Percentiles rank a stretch among this genome's conserved stretches.
Evolutionary conservation across 371 early-diverging fungal species (phyloP).

Genomic region (Mucor plumbeus): DNA sequence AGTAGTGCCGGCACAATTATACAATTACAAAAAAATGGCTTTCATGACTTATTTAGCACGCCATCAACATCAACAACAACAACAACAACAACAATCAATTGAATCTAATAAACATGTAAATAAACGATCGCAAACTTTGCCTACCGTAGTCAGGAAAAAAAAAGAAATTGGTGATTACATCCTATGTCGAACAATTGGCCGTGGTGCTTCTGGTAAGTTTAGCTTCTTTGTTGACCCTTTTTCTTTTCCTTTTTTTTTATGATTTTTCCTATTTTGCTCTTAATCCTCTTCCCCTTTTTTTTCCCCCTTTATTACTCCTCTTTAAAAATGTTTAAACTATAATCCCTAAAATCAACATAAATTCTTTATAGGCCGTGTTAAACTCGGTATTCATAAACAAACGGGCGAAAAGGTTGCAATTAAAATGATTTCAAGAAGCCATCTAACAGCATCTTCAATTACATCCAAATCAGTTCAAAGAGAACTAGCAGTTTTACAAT

Average conservation of each 20-base stretch:
- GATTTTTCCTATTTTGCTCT: conserved; percentile 10
- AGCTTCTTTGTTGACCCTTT: neutral
- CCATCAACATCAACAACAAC: conserved; percentile 12
- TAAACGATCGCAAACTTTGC: conserved; percentile 25
- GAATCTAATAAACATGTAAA: conserved; percentile 9
- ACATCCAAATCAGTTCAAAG: conserved; percentile 82
- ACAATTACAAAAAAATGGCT: conserved; percentile 18
- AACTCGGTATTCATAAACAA: conserved; percentile 74
- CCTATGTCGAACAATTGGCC: conserved; percentile 80
- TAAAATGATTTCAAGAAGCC: conserved; percentile 82
- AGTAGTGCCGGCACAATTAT: conserved; percentile 6
- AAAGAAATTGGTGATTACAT: conserved; percentile 69
- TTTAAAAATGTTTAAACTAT: neutral
- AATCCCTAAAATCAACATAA: neutral
- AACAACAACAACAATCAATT: neutral
- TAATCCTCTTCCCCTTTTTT: conserved; percentile 12
- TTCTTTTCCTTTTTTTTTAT: conserved; percentile 8
- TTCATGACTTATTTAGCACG: conserved; percentile 27
- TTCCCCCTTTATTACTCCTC: neutral
- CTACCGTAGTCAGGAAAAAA: conserved; percentile 17
- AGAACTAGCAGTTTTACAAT: conserved; percentile 89
- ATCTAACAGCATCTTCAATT: conserved; percentile 53
- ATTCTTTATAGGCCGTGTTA: conserved; percentile 68
- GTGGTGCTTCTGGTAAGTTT: conserved; percentile 76
- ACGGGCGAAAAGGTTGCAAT: conserved; percentile 83